Evolutionary conservation across 345 rosid species (phyloP).

Genomic region (Eutrema heterophyllum): DNA sequence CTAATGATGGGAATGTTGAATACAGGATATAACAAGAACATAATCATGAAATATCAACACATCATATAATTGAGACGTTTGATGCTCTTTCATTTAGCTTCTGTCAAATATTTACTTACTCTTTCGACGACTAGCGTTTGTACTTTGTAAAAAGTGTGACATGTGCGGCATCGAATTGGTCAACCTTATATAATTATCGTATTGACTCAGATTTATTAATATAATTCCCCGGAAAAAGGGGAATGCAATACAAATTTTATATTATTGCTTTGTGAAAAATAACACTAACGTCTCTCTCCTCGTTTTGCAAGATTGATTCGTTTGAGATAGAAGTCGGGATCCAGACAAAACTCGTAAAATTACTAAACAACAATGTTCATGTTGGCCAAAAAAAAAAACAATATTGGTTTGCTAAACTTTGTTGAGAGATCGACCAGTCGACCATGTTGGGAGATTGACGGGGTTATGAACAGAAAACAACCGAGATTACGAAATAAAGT

Average conservation of each 20-base stretch:
- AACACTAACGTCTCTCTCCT: slow-evolving; percentile 26
- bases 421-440: not conserved
- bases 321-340: not conserved
- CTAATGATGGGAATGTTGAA: slow-evolving; percentile 19
- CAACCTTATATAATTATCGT: slow-evolving; percentile 27
- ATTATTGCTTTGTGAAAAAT: not conserved
- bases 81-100: slow-evolving; percentile 5
- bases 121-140: slow-evolving; percentile 42
- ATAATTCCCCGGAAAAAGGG: not conserved
- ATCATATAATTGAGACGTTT: slow-evolving; percentile 20
- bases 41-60: not conserved
- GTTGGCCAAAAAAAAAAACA: too few species aligned
- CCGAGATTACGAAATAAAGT: not conserved
- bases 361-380: not conserved
- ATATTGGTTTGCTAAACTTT: not conserved
- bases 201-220: slow-evolving; percentile 9
- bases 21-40: slow-evolving; percentile 13
- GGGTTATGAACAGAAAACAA: not conserved
- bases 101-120: slow-evolving; percentile 40
- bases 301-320: slow-evolving; percentile 9
- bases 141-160: slow-evolving; percentile 29
- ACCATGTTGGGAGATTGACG: not conserved
- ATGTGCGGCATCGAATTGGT: slow-evolving; percentile 29
- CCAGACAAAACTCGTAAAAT: slow-evolving; percentile 6
- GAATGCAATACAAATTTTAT: not conserved